Conservation (phyloP, 2,329 filamentous ascomycete species). For the Calonectria crousiana region DNA sequence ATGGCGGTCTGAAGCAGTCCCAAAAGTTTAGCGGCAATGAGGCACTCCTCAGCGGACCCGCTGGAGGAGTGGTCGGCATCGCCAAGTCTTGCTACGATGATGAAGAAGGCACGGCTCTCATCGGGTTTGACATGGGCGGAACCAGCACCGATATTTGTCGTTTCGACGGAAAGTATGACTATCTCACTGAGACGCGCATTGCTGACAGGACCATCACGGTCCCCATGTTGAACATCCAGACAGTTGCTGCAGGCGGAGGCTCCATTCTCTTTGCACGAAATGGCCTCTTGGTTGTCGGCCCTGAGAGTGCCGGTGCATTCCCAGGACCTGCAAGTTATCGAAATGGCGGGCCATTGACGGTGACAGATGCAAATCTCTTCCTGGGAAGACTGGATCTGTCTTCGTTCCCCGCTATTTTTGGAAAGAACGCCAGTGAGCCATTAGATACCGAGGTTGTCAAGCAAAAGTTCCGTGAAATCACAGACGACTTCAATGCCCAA, state of each 20-base stretch:
- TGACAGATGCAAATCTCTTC: slow-evolving; percentile 79
- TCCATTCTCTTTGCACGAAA: slow-evolving; percentile 74
- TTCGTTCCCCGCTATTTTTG: slow-evolving; percentile 80
- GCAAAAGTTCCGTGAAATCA: slow-evolving; percentile 54
- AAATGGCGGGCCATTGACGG: slow-evolving; percentile 77
- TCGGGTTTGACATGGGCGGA: slow-evolving; percentile 62
- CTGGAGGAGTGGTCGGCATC: slow-evolving; percentile 79
- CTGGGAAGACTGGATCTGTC: slow-evolving; percentile 68
- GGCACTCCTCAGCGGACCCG: slow-evolving; percentile 76
- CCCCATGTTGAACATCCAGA: slow-evolving; percentile 80
- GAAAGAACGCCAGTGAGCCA: slow-evolving; percentile 71
- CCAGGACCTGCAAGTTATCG: slow-evolving; percentile 79
- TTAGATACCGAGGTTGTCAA: slow-evolving; percentile 54
- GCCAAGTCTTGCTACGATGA: slow-evolving; percentile 76
- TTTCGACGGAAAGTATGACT: slow-evolving; percentile 77
- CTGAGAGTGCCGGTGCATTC: slow-evolving; percentile 77
- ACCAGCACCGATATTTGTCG: slow-evolving; percentile 79
- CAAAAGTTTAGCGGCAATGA: slow-evolving; percentile 72
- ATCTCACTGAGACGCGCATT: slow-evolving; percentile 78
- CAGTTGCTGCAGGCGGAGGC: slow-evolving; percentile 67
- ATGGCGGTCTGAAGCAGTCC: slow-evolving; percentile 61
- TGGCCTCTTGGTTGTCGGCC: slow-evolving; percentile 77
- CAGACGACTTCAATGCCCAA: slow-evolving; percentile 54
- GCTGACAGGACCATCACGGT: slow-evolving; percentile 78
- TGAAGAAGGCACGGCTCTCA: slow-evolving; percentile 74